Percentiles rank a stretch among this genome's conserved stretches.
These are phyloP conservation scores for Eucalyptus dawsonii DNA, from an alignment of 345 rosid species.

Conservation along the genomic window DNA sequence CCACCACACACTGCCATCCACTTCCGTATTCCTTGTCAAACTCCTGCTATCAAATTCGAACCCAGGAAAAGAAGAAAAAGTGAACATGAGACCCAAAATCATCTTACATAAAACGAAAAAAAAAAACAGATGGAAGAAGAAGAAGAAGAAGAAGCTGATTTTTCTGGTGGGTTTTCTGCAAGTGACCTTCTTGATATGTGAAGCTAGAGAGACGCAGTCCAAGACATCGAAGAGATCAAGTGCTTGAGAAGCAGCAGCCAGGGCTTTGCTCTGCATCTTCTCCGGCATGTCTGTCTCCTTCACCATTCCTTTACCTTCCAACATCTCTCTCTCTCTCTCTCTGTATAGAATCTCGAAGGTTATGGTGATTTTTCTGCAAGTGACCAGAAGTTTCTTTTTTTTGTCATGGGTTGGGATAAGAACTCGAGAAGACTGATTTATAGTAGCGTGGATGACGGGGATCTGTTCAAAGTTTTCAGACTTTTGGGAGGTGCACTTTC, in stretches of 20 bases:
- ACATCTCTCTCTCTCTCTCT: constrained; percentile 8
- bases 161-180: not conserved
- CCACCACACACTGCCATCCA: constrained; percentile 48
- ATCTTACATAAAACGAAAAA: not conserved
- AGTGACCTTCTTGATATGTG: constrained; percentile 33
- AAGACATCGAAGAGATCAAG: constrained; percentile 33
- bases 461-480: not conserved
- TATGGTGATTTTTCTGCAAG: not conserved
- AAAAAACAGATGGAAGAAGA: not conserved
- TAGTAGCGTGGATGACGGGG: not conserved
- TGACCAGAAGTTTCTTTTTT: not conserved
- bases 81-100: not conserved
- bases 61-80: not conserved
- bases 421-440: not conserved
- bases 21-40: constrained; percentile 29
- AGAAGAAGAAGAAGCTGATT: not conserved
- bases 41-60: constrained; percentile 1
- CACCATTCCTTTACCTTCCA: constrained; percentile 35
- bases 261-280: constrained; percentile 86
- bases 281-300: constrained; percentile 90
- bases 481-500: not conserved
- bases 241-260: constrained; percentile 73
- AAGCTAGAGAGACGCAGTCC: constrained; percentile 24
- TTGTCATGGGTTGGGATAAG: not conserved
- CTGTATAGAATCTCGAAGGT: not conserved